Conservation (phyloP, 768 basidiomycete genomes). For the Tephrocybe sp. region DNA sequence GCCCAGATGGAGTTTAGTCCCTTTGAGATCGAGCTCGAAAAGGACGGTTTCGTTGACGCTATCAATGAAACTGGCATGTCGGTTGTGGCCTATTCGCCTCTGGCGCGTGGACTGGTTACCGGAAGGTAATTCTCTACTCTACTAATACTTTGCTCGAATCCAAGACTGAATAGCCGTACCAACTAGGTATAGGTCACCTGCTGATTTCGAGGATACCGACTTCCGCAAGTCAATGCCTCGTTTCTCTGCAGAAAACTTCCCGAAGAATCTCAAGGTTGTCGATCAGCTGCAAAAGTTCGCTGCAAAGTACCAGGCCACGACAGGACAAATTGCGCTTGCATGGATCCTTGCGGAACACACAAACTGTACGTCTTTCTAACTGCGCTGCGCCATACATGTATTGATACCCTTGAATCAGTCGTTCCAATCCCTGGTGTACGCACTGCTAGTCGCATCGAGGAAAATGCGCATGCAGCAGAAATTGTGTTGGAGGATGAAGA, state of each 20-base stretch:
- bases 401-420: constrained; percentile 7
- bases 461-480: constrained; percentile 18
- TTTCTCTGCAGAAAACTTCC: constrained; percentile 38
- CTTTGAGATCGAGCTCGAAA: constrained; percentile 41
- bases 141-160: background rate
- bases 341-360: constrained; percentile 35
- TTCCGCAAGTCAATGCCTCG: constrained; percentile 32
- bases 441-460: constrained; percentile 15
- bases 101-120: constrained; percentile 48
- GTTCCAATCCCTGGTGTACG: constrained; percentile 23
- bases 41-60: constrained; percentile 33
- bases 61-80: constrained; percentile 41
- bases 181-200: constrained; percentile 25
- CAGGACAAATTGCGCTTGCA: constrained; percentile 41
- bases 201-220: constrained; percentile 37
- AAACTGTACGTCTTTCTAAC: constrained; percentile 8
- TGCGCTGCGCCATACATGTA: background rate
- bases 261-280: constrained; percentile 33
- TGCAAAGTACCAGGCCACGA: constrained; percentile 30
- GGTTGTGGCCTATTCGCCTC: constrained; percentile 45
- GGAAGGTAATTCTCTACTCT: constrained; percentile 32
- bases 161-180: constrained; percentile 11
- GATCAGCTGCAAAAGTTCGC: constrained; percentile 31
- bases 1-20: constrained; percentile 43
- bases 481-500: constrained; percentile 16